phyloP scores from a whole-genome alignment of 257 asterid species.

The Solanum clarkiae region DNA sequence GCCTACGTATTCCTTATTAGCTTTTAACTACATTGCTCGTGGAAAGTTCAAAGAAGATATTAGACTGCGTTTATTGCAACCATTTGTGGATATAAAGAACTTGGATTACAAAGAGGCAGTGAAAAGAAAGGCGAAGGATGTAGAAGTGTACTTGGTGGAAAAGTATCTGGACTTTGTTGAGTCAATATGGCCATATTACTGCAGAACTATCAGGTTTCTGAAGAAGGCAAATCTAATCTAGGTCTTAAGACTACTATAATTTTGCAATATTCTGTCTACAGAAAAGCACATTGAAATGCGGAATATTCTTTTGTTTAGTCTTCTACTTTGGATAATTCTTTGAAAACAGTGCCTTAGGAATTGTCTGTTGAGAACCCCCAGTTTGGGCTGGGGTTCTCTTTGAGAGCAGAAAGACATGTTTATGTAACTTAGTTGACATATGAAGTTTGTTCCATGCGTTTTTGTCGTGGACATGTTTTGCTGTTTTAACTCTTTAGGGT shows the following conservation, averaged over 20 bases:
- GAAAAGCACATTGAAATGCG: neutral
- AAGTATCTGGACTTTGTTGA: constrained; percentile 54
- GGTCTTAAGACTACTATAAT: neutral
- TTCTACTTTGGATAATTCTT: neutral
- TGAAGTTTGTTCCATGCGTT: neutral
- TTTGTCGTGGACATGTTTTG: neutral
- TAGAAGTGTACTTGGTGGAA: constrained; percentile 36
- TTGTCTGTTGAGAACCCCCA: constrained; percentile 1
- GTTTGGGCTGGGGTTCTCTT: constrained; percentile 11
- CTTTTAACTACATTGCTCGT: constrained; percentile 12
- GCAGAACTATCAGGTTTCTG: constrained; percentile 57
- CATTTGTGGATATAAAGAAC: constrained; percentile 28
- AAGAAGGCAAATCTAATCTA: constrained; percentile 71
- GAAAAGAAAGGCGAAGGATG: constrained; percentile 27
- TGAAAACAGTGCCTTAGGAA: neutral
- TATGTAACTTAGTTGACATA: neutral
- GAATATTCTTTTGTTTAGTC: neutral
- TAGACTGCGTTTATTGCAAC: constrained; percentile 23
- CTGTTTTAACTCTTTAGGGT: neutral
- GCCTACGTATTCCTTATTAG: constrained; percentile 27
- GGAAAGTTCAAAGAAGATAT: constrained; percentile 52
- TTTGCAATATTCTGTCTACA: neutral
- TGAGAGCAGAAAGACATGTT: neutral
- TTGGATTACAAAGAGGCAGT: constrained; percentile 30
- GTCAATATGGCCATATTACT: constrained; percentile 67